phyloP scores from a whole-genome alignment of 495 filamentous ascomycete species.

The Talaromyces liani region DNA sequence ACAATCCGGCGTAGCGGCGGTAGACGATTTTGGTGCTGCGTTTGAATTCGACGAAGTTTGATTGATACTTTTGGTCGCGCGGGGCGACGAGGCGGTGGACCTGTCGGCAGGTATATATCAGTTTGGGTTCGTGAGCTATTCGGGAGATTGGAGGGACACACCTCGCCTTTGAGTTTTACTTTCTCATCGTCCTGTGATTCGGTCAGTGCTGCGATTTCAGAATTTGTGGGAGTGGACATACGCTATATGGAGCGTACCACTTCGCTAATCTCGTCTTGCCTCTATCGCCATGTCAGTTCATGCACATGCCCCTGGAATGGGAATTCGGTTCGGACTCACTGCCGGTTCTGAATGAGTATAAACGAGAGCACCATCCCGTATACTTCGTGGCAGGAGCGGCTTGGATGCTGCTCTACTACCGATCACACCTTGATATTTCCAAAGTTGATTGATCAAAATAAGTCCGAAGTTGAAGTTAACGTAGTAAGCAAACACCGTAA shows the following conservation, averaged over 20 bases:
- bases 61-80: slow-evolving; percentile 98
- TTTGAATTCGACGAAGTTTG: slow-evolving; percentile 92
- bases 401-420: neutral
- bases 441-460: neutral
- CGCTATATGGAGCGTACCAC: slow-evolving; percentile 96
- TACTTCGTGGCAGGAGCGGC: neutral
- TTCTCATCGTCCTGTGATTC: slow-evolving; percentile 74
- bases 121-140: neutral
- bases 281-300: slow-evolving; percentile 39
- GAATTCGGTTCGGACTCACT: slow-evolving; percentile 46
- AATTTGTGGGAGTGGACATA: slow-evolving; percentile 21
- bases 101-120: slow-evolving; percentile 26
- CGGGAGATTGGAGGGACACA: slow-evolving; percentile 14
- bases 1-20: slow-evolving; percentile 90
- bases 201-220: neutral
- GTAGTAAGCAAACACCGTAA: neutral
- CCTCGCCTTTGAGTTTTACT: slow-evolving; percentile 90
- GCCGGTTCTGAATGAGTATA: slow-evolving; percentile 93
- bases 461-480: too few species aligned
- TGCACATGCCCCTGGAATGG: neutral
- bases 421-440: neutral
- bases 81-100: slow-evolving; percentile 96
- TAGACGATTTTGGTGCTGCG: slow-evolving; percentile 87
- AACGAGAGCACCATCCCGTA: slow-evolving; percentile 77
- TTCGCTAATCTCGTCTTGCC: slow-evolving; percentile 98